Percentiles rank a stretch among this genome's conserved stretches.
phyloP scores from a whole-genome alignment of 805 yeast species.

The Blastobotrys chiropterorum region DNA sequence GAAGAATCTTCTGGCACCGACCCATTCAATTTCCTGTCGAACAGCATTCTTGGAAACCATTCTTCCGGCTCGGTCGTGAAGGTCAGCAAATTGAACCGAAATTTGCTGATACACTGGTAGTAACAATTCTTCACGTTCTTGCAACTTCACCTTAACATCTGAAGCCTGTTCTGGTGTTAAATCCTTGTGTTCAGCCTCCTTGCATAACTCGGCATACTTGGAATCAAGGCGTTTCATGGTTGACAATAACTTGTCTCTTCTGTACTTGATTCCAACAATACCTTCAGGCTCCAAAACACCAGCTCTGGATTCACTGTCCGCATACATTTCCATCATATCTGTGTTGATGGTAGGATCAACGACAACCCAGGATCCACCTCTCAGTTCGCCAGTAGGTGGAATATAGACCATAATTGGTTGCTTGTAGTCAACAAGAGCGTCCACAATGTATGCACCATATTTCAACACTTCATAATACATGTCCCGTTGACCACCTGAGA shows the following conservation, averaged over 20 bases:
- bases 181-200: slow-evolving; percentile 46
- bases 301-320: slow-evolving; percentile 90
- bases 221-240: slow-evolving; percentile 89
- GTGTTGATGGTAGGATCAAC: slow-evolving; percentile 96
- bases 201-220: slow-evolving; percentile 54
- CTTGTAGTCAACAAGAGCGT: slow-evolving; percentile 89
- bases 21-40: slow-evolving; percentile 79
- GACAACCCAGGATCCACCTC: slow-evolving; percentile 99
- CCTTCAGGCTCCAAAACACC: slow-evolving; percentile 99
- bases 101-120: slow-evolving; percentile 88
- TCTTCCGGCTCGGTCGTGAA: slow-evolving; percentile 96
- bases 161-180: slow-evolving; percentile 61
- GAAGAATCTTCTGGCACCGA: slow-evolving; percentile 86
- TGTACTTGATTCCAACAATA: slow-evolving; percentile 97
- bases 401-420: slow-evolving; percentile 96
- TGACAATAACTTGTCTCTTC: slow-evolving; percentile 84
- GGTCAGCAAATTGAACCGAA: slow-evolving; percentile 93
- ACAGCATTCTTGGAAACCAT: slow-evolving; percentile 94
- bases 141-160: slow-evolving; percentile 56
- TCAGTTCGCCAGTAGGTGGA: slow-evolving; percentile 96
- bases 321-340: slow-evolving; percentile 99
- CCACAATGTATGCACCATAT: slow-evolving; percentile 95
- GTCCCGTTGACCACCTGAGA: slow-evolving; percentile 99
- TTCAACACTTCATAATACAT: slow-evolving; percentile 98
- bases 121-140: slow-evolving; percentile 70